Evolutionary conservation across 2,329 filamentous ascomycete genomes (phyloP), one percentile per base, ranked within the genome.

Genomic region (Hypocrella siamensis): DNA sequence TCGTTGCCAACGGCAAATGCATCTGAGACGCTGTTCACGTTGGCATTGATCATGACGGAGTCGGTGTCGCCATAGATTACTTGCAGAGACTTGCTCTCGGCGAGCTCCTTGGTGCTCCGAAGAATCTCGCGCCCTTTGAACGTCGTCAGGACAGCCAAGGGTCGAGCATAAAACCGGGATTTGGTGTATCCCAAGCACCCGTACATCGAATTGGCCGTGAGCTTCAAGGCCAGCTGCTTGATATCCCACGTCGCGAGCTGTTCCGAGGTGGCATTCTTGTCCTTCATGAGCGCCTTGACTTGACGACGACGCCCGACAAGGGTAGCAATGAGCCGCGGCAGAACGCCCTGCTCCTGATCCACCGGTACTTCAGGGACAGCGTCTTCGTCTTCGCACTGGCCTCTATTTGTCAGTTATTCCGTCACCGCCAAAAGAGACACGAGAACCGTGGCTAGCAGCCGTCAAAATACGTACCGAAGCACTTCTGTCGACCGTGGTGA

Each of bases 21-120:
- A 46, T 93, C 85, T 19, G 81, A 75, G 19, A 96, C 80, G 42
- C 81, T 93, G 56, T 94, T 83, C 34, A 90, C 85, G 48, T 96
- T 96, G 40, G 90, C 93, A 49, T 98, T 98, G 63, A 98, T 96
- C 90, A 98, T 98, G 58, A 98, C 90, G 7, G 90, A 98, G 57
- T 98, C 90, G 10, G 90, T 98, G 57, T 98, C 90, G 61, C 90
- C 90, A 46, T 98, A 98, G 40, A 98, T 96, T 52, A 98, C 90
- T 47, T 90, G 81, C 19, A 98, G 69, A 37, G 85, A 78, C 43
- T 81, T 86, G 46, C 75, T 82, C 57, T 98, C 90, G 8, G 90
- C 90, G 38, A 98, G 70, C 33, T 93, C 86, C 55, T 96, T 98
- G 35, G 90, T 98, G 51, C 83, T 92, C 40, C 82, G 75, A 36